Conservation (phyloP, 306 rosid genomes). For the Senna siamea region DNA sequence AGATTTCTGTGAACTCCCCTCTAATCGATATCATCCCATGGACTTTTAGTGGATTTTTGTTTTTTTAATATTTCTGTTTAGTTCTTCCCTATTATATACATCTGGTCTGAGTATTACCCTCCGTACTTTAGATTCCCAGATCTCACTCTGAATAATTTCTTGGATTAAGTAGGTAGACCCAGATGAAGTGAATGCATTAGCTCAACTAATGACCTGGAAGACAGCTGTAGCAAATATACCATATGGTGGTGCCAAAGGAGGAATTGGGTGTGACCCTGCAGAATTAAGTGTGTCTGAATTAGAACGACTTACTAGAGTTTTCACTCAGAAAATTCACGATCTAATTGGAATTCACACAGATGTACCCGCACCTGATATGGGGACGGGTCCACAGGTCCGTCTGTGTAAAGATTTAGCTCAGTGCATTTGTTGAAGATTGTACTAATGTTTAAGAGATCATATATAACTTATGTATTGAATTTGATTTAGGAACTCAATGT, state of each 20-base stretch:
- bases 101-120: not conserved
- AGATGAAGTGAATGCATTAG: constrained; percentile 97
- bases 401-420: not conserved
- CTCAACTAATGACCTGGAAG: constrained; percentile 99
- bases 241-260: constrained; percentile 98
- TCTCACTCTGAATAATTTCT: constrained; percentile 23
- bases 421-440: not conserved
- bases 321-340: constrained; percentile 83
- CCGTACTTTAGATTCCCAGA: constrained; percentile 3
- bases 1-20: no score
- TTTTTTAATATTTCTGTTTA: no score
- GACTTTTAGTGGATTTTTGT: no score
- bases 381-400: constrained; percentile 87
- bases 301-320: constrained; percentile 79
- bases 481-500: constrained; percentile 12
- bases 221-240: constrained; percentile 97
- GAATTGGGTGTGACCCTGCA: constrained; percentile 86
- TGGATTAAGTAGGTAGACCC: constrained; percentile 79
- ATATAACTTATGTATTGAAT: not conserved
- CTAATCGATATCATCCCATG: no score
- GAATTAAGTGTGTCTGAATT: constrained; percentile 76
- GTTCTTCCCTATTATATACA: no score
- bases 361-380: constrained; percentile 90
- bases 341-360: constrained; percentile 73
- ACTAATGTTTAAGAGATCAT: not conserved